Percentiles rank a stretch among this genome's conserved stretches.
Evolutionary conservation across 768 basidiomycete genomes (phyloP).

Genomic region (Cystofilobasidium bisporidii): DNA sequence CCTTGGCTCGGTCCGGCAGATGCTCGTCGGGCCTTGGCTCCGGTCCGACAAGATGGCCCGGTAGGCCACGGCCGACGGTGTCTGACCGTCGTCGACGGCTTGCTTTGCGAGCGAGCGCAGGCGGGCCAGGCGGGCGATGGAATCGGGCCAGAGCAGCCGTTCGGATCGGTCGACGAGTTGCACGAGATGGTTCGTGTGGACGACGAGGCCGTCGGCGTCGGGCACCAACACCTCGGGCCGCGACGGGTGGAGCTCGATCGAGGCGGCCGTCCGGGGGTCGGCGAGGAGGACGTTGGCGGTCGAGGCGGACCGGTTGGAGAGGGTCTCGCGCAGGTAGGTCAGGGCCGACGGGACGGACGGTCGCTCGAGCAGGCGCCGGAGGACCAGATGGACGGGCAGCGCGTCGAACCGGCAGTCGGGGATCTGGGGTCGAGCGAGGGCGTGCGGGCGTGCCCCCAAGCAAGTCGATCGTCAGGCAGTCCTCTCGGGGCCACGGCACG

Average conservation of each 20-base stretch:
- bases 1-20: constrained; percentile 16
- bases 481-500: too few species aligned
- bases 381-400: constrained; percentile 22
- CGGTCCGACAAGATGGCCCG: constrained; percentile 8
- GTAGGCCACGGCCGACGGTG: background rate
- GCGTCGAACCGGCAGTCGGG: background rate
- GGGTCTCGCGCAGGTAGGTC: background rate
- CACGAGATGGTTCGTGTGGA: constrained; percentile 23
- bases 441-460: too few species aligned
- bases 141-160: background rate
- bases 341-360: background rate
- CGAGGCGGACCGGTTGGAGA: background rate
- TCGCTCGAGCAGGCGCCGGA: constrained; percentile 13
- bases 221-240: constrained; percentile 8
- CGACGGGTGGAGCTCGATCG: constrained; percentile 2
- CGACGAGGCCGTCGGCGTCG: constrained; percentile 1
- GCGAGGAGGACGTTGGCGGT: constrained; percentile 12
- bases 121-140: background rate
- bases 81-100: background rate
- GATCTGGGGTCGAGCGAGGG: too few species aligned
- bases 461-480: too few species aligned
- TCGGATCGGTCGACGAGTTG: background rate
- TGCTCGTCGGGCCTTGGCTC: background rate
- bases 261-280: background rate
- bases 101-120: background rate